Conservation (phyloP, 2,329 filamentous ascomycete species). For the Shiraia sp. region DNA sequence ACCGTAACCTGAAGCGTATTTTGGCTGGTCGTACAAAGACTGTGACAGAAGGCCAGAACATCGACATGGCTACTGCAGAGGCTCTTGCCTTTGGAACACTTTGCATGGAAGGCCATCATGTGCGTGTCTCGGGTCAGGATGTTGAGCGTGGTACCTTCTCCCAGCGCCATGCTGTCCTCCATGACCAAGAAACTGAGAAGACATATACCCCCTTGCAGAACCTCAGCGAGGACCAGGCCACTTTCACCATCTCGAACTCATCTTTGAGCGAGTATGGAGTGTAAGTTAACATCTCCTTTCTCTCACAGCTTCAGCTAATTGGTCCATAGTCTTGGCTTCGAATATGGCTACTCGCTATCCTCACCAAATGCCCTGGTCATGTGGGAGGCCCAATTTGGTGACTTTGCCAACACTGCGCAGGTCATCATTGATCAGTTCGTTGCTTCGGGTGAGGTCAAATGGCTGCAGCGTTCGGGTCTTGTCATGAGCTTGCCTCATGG, state of each 20-base stretch:
- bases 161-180: constrained; percentile 93
- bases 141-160: constrained; percentile 99
- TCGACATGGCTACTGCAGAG: constrained; percentile 97
- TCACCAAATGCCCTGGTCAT: constrained; percentile 97
- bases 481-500: constrained; percentile 96
- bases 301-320: constrained; percentile 24
- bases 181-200: constrained; percentile 92
- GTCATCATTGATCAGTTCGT: constrained; percentile 99
- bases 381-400: constrained; percentile 99
- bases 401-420: constrained; percentile 99
- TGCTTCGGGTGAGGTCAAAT: constrained; percentile 95
- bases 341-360: constrained; percentile 97
- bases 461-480: constrained; percentile 96
- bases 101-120: constrained; percentile 91
- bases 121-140: constrained; percentile 97
- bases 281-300: constrained; percentile 46
- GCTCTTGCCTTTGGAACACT: constrained; percentile 92
- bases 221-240: constrained; percentile 86
- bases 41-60: constrained; percentile 86
- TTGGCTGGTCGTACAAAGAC: constrained; percentile 87
- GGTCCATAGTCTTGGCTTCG: constrained; percentile 76
- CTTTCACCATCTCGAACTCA: constrained; percentile 96
- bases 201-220: constrained; percentile 93
- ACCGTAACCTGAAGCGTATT: constrained; percentile 97
- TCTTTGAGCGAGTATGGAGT: constrained; percentile 75